Base-by-base conservation (phyloP, 2,329 filamentous ascomycete genomes). In the Nigrospora osmanthi region DNA sequence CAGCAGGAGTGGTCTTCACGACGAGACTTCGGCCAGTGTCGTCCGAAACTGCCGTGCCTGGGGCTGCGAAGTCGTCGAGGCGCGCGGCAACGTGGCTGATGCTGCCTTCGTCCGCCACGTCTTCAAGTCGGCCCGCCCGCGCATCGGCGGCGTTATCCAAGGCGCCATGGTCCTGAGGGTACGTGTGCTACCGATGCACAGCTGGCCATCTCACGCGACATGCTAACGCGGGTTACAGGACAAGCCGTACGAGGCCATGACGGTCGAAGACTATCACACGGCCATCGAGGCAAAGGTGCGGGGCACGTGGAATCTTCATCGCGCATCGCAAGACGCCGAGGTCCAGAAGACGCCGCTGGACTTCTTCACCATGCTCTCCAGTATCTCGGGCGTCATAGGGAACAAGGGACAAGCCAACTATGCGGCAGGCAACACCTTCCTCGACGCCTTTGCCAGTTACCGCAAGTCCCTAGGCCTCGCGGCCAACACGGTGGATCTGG, bases 291-390 rank as follows among this genome's bases (percentile, higher is more conserved):
- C 68, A 6, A 75, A 74, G 52, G 60, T 68, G 1, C 43, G 57
- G 11, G 70, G 68, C 7, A 67, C 66, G 4, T 65, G 60, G 62
- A 73, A 74, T 42, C 54, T 73, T 6, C 65, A 72, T 48, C 43
- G 59, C 5, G 23, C 44, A 13, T 32, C 33, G 33, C 33, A 4
- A 9, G n/a, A 15, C 4, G 33, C 50, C 11, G 36, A 40, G 9
- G 13, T 34, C 6, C 23, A 28, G 9, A 35, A 43, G 10, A 11
- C 49, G 7, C 43, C 49, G 2, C 47, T 63, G 9, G 60, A 64
- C 44, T 59, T 64, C 49, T 64, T 64, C 47, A 44, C 63, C 38
- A 42, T 59, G 40, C 51, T 57, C 23, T 54, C 54, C 3, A 58
- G 54, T 6, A 38, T 54, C 14, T 49, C 50, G 5, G 52, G 49